Conservation (phyloP, 768 basidiomycete species). For the Auriculariales sp. region DNA sequence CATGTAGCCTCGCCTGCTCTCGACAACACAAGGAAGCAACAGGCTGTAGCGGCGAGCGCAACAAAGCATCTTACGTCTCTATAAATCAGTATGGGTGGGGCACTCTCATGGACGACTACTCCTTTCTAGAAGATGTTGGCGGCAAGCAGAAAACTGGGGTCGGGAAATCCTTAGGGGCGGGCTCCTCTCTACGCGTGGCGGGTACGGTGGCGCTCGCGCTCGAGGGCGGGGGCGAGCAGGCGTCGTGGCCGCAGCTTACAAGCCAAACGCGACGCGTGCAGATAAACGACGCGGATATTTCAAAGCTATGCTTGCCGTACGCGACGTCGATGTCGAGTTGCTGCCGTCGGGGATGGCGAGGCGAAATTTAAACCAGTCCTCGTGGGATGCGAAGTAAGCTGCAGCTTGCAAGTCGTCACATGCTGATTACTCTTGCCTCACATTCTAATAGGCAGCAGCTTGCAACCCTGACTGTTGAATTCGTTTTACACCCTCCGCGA, state of each 20-base stretch:
- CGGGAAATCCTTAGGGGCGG: slow-evolving; percentile 51
- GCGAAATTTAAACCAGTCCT: slow-evolving; percentile 63
- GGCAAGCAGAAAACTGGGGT: slow-evolving; percentile 65
- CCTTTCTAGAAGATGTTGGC: slow-evolving; percentile 70
- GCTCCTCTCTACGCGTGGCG: slow-evolving; percentile 17
- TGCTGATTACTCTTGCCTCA: neutral
- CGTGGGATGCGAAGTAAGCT: slow-evolving; percentile 67
- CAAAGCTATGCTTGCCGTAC: slow-evolving; percentile 47
- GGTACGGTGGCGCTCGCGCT: slow-evolving; percentile 10
- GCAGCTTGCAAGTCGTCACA: slow-evolving; percentile 4
- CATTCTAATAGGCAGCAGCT: slow-evolving; percentile 26
- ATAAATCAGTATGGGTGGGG: slow-evolving; percentile 81
- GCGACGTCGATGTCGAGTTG: slow-evolving; percentile 61
- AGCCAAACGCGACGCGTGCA: slow-evolving; percentile 17
- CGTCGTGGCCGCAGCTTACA: slow-evolving; percentile 8
- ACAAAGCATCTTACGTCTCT: slow-evolving; percentile 59
- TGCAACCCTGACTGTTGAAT: slow-evolving; percentile 59
- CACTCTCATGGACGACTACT: slow-evolving; percentile 80
- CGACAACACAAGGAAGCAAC: slow-evolving; percentile 45
- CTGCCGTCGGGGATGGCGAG: slow-evolving; percentile 75
- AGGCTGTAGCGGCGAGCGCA: slow-evolving; percentile 56
- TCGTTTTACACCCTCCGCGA: slow-evolving; percentile 44
- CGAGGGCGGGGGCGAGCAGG: slow-evolving; percentile 14
- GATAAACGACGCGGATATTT: slow-evolving; percentile 52
- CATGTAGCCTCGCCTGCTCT: slow-evolving; percentile 63